These are phyloP conservation scores for Paramecium pentaurelia DNA, from an alignment of 73 alveolate species.

Conservation along the genomic window DNA sequence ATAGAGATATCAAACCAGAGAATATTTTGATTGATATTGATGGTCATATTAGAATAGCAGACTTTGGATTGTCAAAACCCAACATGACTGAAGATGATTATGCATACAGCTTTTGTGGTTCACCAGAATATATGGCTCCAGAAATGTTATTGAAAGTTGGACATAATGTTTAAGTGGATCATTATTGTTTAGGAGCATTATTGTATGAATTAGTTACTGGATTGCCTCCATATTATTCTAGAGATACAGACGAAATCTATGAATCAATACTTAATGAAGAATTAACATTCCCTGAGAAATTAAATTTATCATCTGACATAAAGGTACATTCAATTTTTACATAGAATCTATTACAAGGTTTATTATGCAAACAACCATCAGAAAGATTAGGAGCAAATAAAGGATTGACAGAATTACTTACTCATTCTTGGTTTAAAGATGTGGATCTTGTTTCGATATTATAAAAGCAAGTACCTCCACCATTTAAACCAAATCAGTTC, in stretches of 20 bases:
- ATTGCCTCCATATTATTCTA: slow-evolving; percentile 66
- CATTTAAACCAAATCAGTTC: slow-evolving; percentile 52
- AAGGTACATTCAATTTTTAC: not conserved
- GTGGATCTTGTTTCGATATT: slow-evolving; percentile 44
- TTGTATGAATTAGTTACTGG: slow-evolving; percentile 72
- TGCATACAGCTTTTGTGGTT: slow-evolving; percentile 73
- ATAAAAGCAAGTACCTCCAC: slow-evolving; percentile 53
- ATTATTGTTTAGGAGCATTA: slow-evolving; percentile 69
- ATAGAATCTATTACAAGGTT: slow-evolving; percentile 66
- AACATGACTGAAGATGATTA: slow-evolving; percentile 61
- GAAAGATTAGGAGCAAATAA: slow-evolving; percentile 78
- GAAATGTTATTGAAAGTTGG: slow-evolving; percentile 70
- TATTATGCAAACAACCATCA: slow-evolving; percentile 81
- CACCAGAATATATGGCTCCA: slow-evolving; percentile 76
- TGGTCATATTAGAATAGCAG: slow-evolving; percentile 75
- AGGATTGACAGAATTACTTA: slow-evolving; percentile 57
- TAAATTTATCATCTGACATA: slow-evolving; percentile 61
- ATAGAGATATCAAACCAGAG: slow-evolving; percentile 84
- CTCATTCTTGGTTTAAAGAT: slow-evolving; percentile 60
- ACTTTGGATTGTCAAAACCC: slow-evolving; percentile 70
- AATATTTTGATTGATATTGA: slow-evolving; percentile 74
- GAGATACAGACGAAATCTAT: slow-evolving; percentile 60
- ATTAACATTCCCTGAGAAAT: slow-evolving; percentile 53
- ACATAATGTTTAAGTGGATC: slow-evolving; percentile 67
- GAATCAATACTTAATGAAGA: slow-evolving; percentile 62